Base-by-base conservation (phyloP, 768 basidiomycete species). In the Amanita polypyramis region DNA sequence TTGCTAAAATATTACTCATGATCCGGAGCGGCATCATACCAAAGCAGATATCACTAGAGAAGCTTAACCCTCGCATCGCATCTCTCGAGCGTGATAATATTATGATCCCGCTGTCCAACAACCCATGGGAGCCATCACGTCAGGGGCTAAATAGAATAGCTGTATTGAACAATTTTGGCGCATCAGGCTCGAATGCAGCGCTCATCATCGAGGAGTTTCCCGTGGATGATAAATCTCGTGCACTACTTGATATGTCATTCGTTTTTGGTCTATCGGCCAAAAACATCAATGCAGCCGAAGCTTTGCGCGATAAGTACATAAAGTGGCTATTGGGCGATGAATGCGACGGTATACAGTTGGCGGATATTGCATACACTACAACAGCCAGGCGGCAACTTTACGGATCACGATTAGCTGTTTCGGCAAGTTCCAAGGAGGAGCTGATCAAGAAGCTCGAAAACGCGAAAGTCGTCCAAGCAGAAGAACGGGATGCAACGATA, bases 1-100 rank as follows among this genome's bases (percentile, higher is more conserved):
- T 88, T 4, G 82, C 78, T 5, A 88, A 88, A 51, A 63, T 85
- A 34, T 59, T 87, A 25, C 64, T 87, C 40, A 86, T 87, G 86
- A 52, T 87, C 30, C 68, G 62, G 20, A 67, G 81, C 33, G 59
- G 63, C 15, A 56, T 57, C 5, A 81, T 88, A 38, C 84, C 84
- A 8, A 68, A 64, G 27, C 76, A 78, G 47, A 78, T 85, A 36
- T 82, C 77, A 0, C 58, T 83, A 23, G 62, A 66, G 51, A 69
- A 62, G 0, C 65, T 82, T 7, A 84, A 85, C 57, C 76, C 79
- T 5, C 65, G 59, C 3, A 78, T 84, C n/a, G 58, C 62, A 1
- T 68, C 70, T 6, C 58, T 80, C 23, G 65, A 68, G 3, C 50
- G 51, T 1, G 79, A 82, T 54, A 61, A 73, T 34, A 74, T 68